These are phyloP conservation scores for Blastobotrys illinoisensis DNA, from an alignment of 1,139 yeast species.

Conservation along the genomic window DNA sequence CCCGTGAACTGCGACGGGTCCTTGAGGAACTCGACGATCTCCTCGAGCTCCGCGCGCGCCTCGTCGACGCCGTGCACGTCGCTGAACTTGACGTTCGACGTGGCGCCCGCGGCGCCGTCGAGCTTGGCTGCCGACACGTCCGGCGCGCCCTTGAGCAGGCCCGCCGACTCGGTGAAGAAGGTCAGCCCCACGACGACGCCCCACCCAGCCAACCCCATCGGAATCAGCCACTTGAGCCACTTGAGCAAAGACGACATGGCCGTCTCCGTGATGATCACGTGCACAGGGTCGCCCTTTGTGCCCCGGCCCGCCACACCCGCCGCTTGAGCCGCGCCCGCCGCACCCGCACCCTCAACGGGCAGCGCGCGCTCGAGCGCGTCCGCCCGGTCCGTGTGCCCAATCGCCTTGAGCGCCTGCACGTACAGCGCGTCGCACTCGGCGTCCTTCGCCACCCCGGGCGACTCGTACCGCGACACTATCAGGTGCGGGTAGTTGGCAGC, in stretches of 20 bases:
- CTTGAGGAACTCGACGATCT: slow-evolving; percentile 90
- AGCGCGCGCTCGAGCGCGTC: slow-evolving; percentile 37
- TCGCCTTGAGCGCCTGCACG: slow-evolving; percentile 68
- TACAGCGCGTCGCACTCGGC: slow-evolving; percentile 74
- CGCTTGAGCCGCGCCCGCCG: not conserved
- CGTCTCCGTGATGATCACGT: slow-evolving; percentile 84
- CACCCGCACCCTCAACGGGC: no score
- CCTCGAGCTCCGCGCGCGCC: slow-evolving; percentile 95
- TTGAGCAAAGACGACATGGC: slow-evolving; percentile 69
- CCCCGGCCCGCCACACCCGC: slow-evolving; percentile 22
- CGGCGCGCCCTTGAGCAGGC: slow-evolving; percentile 69
- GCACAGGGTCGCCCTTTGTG: slow-evolving; percentile 64
- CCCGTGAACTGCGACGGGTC: slow-evolving; percentile 96
- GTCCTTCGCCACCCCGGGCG: slow-evolving; percentile 80
- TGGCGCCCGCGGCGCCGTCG: slow-evolving; percentile 53
- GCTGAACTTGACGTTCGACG: slow-evolving; percentile 79
- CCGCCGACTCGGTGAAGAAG: slow-evolving; percentile 77
- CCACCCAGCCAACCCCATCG: slow-evolving; percentile 64
- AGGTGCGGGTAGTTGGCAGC: slow-evolving; percentile 85
- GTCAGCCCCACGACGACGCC: slow-evolving; percentile 57
- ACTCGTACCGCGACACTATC: slow-evolving; percentile 86
- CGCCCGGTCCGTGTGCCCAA: slow-evolving; percentile 77
- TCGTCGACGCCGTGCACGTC: slow-evolving; percentile 99
- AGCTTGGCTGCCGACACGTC: slow-evolving; percentile 41
- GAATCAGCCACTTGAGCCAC: slow-evolving; percentile 87